A percentile compares a stretch with the other conserved stretches of the same genome.
These are phyloP conservation scores for Irineochytrium annulatum DNA, from an alignment of 192 early-diverging fungal genomes.

Conservation along the genomic window DNA sequence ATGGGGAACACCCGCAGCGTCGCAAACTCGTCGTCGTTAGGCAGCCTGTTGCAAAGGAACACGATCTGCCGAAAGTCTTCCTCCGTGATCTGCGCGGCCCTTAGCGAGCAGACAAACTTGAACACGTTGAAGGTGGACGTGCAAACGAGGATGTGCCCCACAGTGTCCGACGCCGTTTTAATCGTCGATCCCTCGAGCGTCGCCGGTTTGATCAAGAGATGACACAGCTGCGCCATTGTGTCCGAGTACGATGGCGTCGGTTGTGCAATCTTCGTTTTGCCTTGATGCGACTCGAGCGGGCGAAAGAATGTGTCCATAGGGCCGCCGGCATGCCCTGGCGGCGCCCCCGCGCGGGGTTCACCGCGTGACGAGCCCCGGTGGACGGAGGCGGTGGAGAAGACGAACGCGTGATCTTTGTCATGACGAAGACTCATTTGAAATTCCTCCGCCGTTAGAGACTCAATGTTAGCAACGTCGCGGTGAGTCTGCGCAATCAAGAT, in stretches of 20 bases:
- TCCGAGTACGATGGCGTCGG: constrained; percentile 12
- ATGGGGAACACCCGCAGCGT: constrained; percentile 30
- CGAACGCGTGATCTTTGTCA: too few relatives aligned
- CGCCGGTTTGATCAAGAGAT: not conserved
- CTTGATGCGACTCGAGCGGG: too few relatives aligned
- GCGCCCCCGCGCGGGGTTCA: too few relatives aligned
- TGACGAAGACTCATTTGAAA: too few relatives aligned
- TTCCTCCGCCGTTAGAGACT: too few relatives aligned
- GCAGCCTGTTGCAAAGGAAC: constrained; percentile 23
- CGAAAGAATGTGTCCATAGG: too few relatives aligned
- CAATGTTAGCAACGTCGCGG: not conserved
- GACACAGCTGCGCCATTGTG: constrained; percentile 5
- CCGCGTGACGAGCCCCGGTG: too few relatives aligned
- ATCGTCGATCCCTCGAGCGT: constrained; percentile 3
- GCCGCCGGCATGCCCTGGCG: too few relatives aligned
- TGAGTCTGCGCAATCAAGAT: constrained; percentile 48
- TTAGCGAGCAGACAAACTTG: constrained; percentile 40
- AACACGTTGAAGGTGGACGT: constrained; percentile 36
- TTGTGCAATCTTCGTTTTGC: not conserved
- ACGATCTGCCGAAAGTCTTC: constrained; percentile 33
- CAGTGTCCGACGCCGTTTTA: constrained; percentile 8
- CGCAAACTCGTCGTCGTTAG: constrained; percentile 30
- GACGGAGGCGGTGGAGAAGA: too few relatives aligned
- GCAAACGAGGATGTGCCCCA: constrained; percentile 33
- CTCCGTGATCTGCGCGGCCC: constrained; percentile 25